phyloP scores from a whole-genome alignment of 805 yeast genomes.

The Candida sithepensis region DNA sequence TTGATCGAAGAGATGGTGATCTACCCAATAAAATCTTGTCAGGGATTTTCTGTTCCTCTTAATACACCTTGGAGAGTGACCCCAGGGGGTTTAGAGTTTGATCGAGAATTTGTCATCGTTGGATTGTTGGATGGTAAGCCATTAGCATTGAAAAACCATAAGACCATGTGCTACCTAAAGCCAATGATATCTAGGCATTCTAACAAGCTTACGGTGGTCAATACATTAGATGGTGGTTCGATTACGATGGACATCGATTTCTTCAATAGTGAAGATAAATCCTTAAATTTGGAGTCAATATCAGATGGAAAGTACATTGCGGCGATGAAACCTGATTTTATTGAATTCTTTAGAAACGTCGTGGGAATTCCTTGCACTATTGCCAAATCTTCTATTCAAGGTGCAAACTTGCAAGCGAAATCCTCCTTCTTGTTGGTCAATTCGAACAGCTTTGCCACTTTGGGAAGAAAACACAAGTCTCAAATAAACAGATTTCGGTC shows the following conservation, averaged over 20 bases:
- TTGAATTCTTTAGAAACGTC: constrained; percentile 27
- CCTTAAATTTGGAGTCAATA: constrained; percentile 2
- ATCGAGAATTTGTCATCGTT: constrained; percentile 38
- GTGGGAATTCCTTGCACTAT: constrained; percentile 35
- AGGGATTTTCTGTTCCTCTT: constrained; percentile 28
- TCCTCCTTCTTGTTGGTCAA: constrained; percentile 38
- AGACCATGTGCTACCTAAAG: constrained; percentile 32
- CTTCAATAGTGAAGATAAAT: not conserved
- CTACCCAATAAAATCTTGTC: constrained; percentile 44
- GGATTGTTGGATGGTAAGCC: constrained; percentile 24
- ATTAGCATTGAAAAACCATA: constrained; percentile 32
- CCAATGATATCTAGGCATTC: constrained; percentile 25
- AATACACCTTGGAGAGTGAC: constrained; percentile 28
- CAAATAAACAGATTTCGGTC: constrained; percentile 32
- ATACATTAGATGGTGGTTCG: constrained; percentile 4
- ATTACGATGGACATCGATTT: not conserved
- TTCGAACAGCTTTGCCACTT: constrained; percentile 26
- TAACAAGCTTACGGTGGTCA: constrained; percentile 2
- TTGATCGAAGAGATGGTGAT: constrained; percentile 25
- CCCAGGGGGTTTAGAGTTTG: constrained; percentile 35
- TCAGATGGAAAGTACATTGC: constrained; percentile 5
- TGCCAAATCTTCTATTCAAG: constrained; percentile 17
- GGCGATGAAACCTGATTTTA: constrained; percentile 17
- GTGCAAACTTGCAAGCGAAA: constrained; percentile 29
- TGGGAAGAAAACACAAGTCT: constrained; percentile 8